Conservation (phyloP, 192 early-diverging fungal genomes). For the Polychytrium aggregatum region DNA sequence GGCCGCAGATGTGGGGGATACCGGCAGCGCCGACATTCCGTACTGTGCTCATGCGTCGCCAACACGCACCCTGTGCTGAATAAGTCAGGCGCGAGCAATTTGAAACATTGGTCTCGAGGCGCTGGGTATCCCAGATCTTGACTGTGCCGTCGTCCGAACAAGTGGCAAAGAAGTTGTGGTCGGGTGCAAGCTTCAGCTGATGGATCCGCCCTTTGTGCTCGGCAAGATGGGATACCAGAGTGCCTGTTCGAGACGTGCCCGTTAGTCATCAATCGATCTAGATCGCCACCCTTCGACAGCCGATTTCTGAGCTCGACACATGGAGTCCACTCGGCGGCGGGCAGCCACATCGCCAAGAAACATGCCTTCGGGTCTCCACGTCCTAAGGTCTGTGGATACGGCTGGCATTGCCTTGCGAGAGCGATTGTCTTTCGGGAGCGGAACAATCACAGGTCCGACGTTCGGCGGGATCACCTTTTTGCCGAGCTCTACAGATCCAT, state of each 20-base stretch:
- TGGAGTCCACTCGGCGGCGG: too few relatives aligned
- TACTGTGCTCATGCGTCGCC: too few relatives aligned
- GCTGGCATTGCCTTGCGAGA: too few relatives aligned
- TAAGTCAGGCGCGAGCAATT: constrained; percentile 64
- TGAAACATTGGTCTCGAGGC: constrained; percentile 75
- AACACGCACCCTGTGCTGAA: constrained; percentile 42
- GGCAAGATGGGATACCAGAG: constrained; percentile 68
- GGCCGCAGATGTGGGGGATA: too few relatives aligned
- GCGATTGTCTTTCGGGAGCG: not conserved
- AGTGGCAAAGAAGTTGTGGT: constrained; percentile 37
- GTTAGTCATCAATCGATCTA: too few relatives aligned
- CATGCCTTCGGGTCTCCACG: constrained; percentile 65
- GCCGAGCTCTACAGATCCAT: not conserved
- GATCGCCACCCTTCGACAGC: too few relatives aligned
- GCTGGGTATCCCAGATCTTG: constrained; percentile 39
- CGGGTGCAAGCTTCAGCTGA: constrained; percentile 27
- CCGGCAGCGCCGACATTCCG: too few relatives aligned
- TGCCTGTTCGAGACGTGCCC: too few relatives aligned
- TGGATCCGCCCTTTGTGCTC: constrained; percentile 63
- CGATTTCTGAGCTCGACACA: too few relatives aligned
- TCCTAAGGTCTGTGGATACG: constrained; percentile 27
- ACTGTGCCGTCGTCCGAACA: constrained; percentile 37
- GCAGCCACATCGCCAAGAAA: too few relatives aligned
- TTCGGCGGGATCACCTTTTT: not conserved
- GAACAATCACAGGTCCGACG: not conserved